Base-by-base conservation (phyloP, 2,329 filamentous ascomycete genomes). In the Ascochyta rabiei region DNA sequence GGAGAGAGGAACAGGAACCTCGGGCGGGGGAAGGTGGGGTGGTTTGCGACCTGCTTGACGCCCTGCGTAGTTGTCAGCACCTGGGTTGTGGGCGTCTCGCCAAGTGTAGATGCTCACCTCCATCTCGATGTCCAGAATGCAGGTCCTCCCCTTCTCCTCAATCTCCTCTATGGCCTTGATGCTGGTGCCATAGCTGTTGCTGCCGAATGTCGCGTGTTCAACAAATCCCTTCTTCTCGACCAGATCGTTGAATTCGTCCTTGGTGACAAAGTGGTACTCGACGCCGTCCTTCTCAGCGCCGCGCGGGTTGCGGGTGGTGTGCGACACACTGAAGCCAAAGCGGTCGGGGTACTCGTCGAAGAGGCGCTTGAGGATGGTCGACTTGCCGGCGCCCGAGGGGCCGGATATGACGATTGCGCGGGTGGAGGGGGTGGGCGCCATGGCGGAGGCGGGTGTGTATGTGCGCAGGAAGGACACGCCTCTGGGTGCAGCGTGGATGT, bases 111-210 rank as follows among this genome's bases (percentile, higher is more conserved):
- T 18, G 45, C 59, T 6, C 73, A 89, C 87, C 85, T 96, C 92
- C 91, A 97, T 96, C 82, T 97, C 93, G 72, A 97, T 98, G 75
- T 98, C 93, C 64, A 97, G 80, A 42, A 97, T 86, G 58, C 93
- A 93, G 37, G 92, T 85, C 68, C 82, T 83, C 16, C 87, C 88
- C 77, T 87, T 85, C 57, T 85, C 83, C 2, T 84, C 84, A 73
- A 93, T 87, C 68, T 90, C 86, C 75, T 88, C 84, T 60, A 96
- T 91, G 24, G 91, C 91, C 75, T 83, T 81, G 70, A 91, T 87
- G 72, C 86, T 90, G 5, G 92, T 96, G 52, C 93, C 93, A 77
- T 97, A 97, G 70, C 86, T 80, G 78, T 97, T 96, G 49, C 86
- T 87, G 35, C 91, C 87, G 74, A 96, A 97, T 73, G 89, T 80